Percentiles rank a stretch among this genome's conserved stretches.
These are phyloP conservation scores for Trametes cinnabarina DNA, from an alignment of 768 basidiomycete genomes.

Conservation along the genomic window DNA sequence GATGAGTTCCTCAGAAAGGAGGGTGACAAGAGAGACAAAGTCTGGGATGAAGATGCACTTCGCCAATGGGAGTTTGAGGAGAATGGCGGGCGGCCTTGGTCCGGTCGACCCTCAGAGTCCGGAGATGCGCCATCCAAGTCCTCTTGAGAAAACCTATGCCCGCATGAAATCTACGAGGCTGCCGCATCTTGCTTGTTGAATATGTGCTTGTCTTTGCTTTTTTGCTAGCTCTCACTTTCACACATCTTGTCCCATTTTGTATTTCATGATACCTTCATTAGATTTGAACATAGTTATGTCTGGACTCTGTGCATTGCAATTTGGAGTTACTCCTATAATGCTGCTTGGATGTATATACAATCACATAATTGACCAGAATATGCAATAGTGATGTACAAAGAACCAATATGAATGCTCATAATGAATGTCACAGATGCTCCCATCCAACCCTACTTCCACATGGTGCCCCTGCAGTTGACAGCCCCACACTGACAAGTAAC, in stretches of 20 bases:
- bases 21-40: slow-evolving; percentile 39
- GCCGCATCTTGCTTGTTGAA: too few relatives aligned
- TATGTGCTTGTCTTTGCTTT: slow-evolving; percentile 7
- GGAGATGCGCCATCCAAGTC: neutral
- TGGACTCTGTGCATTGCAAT: too few relatives aligned
- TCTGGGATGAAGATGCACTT: slow-evolving; percentile 49
- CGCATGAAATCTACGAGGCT: too few relatives aligned
- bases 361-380: slow-evolving; percentile 3
- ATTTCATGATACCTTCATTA: too few relatives aligned
- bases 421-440: too few relatives aligned
- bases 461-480: slow-evolving; percentile 45
- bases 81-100: slow-evolving; percentile 40
- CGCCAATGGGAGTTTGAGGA: slow-evolving; percentile 44
- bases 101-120: slow-evolving; percentile 24
- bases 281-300: too few relatives aligned
- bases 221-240: too few relatives aligned
- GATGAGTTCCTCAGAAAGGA: slow-evolving; percentile 38
- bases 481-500: slow-evolving; percentile 52
- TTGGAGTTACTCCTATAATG: too few relatives aligned
- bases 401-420: too few relatives aligned
- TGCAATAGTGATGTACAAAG: too few relatives aligned
- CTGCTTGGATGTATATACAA: too few relatives aligned
- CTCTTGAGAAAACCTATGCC: neutral
- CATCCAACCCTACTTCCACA: slow-evolving; percentile 27
- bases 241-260: too few relatives aligned